Percentiles rank a stretch among this genome's conserved stretches.
Conservation (phyloP, 1,284 basidiomycete genomes). For the Rhodofomes roseus region DNA sequence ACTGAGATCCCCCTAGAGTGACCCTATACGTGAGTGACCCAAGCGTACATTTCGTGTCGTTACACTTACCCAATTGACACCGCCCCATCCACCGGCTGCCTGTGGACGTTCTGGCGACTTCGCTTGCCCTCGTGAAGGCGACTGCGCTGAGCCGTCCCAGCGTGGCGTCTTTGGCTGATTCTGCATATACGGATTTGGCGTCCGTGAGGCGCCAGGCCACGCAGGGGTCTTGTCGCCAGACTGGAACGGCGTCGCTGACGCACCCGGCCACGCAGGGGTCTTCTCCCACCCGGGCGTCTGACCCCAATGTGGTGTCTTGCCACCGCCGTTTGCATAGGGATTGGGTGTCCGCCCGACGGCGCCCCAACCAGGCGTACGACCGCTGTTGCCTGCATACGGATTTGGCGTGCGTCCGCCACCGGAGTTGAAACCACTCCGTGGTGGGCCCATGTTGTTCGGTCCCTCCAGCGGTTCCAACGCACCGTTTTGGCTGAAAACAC, state of each 20-base stretch:
- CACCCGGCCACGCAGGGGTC: conserved; percentile 57
- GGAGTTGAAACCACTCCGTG: conserved; percentile 14
- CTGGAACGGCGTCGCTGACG: conserved; percentile 24
- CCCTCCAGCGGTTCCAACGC: conserved; percentile 44
- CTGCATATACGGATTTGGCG: not conserved
- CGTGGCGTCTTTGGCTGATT: conserved; percentile 7
- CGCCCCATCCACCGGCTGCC: not conserved
- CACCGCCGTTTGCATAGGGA: conserved; percentile 51
- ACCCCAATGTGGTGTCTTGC: conserved; percentile 65
- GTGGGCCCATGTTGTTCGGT: conserved; percentile 32
- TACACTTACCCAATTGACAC: not conserved
- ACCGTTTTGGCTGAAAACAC: conserved; percentile 46
- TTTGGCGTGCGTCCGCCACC: conserved; percentile 32
- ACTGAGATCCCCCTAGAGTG: not conserved
- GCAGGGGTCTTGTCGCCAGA: conserved; percentile 33
- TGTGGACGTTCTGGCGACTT: not conserved
- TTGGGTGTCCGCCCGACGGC: conserved; percentile 63
- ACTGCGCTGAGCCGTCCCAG: not conserved
- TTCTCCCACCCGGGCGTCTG: conserved; percentile 57
- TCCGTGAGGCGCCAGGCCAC: conserved; percentile 9
- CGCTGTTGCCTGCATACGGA: conserved; percentile 37
- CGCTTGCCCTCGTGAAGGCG: not conserved
- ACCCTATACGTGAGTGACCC: not conserved
- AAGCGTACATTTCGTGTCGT: no score
- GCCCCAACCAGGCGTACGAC: conserved; percentile 39